These are phyloP conservation scores for Buxus sempervirens DNA, from an alignment of 164 flowering plant species.

Conservation along the genomic window DNA sequence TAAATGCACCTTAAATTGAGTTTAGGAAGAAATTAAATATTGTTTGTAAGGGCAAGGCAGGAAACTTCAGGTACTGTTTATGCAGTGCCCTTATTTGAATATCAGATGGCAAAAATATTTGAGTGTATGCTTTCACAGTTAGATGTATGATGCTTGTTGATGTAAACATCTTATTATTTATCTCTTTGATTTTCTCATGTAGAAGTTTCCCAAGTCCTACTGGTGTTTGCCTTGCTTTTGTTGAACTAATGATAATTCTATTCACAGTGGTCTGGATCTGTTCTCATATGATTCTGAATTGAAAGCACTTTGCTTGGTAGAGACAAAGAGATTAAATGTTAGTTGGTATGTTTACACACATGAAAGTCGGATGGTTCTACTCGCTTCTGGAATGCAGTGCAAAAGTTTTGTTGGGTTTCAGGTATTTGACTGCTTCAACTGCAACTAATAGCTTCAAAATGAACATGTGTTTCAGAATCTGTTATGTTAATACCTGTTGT, in stretches of 20 bases:
- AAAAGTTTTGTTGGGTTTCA: slow-evolving; percentile 79
- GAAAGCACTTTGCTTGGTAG: slow-evolving; percentile 63
- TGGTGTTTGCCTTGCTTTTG: not conserved
- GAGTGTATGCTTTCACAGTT: not conserved
- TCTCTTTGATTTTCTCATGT: not conserved
- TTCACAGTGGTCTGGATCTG: slow-evolving; percentile 81
- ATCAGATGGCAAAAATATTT: not conserved
- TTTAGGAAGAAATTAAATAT: not conserved
- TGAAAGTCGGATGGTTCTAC: slow-evolving; percentile 95
- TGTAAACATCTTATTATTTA: not conserved
- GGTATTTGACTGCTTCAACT: slow-evolving; percentile 41
- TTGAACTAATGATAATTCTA: slow-evolving; percentile 11
- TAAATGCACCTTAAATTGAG: not conserved
- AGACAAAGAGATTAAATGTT: slow-evolving; percentile 68
- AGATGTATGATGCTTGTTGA: not conserved
- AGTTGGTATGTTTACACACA: slow-evolving; percentile 94
- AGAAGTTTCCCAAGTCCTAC: not conserved
- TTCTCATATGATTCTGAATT: slow-evolving; percentile 51
- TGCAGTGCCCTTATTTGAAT: slow-evolving; percentile 16
- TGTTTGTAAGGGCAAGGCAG: not conserved
- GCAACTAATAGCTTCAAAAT: not conserved
- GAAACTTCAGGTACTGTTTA: not conserved
- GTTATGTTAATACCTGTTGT: not conserved
- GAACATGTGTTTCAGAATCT: not conserved
- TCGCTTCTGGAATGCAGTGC: slow-evolving; percentile 98